Base-by-base conservation (phyloP, 305 asterid species). In the Fraxinus sp. region DNA sequence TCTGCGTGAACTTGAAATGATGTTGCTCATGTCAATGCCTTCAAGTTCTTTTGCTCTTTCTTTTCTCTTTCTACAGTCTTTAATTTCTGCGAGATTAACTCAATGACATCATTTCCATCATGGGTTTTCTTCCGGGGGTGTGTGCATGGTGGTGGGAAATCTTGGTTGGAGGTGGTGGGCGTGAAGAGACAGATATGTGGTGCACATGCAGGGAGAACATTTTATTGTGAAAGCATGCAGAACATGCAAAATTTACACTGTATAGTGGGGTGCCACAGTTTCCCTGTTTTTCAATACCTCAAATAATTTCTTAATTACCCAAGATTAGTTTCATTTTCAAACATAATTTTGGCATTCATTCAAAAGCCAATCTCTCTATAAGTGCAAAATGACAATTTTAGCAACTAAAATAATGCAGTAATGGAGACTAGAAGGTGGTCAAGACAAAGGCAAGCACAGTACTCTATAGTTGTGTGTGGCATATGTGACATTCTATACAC, bases 21-120 rank as follows among this genome's bases (percentile, higher is more conserved):
- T 94, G 90, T 96, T 96, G 89, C 97, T 91, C 86, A 83, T 85
- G 89, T 96, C 99, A 85, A 96, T 94, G 82, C 98, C 99, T 89
- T 96, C 99, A 74, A 96, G 95, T 89, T 96, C 99, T 90, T 87
- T 93, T 74, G 95, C 98, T 81, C 85, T 94, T 68, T 94, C 95
- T 91, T 93, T 96, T 91, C 89, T 94, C 93, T 87, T 94, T 86
- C 79, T 90, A 84, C 97, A 95, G 80, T 94, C 96, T 83, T 91
- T 93, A 80, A 94, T 96, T 87, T 96, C 98, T 96, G 90, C 52
- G 84, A 80, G 68, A 80, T 74, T 78, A 72, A 84, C 30, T 46
- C 81, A 64, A 43, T 66, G 80, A 62, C 77, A 87, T 85, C 77
- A 87, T 78, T 86, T 70, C 59, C 84, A 66, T 78, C 78, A 81